Evolutionary conservation across 2,329 filamentous ascomycete species (phyloP), one percentile per base, ranked within the genome.

Genomic region (Penicillium sp.): DNA sequence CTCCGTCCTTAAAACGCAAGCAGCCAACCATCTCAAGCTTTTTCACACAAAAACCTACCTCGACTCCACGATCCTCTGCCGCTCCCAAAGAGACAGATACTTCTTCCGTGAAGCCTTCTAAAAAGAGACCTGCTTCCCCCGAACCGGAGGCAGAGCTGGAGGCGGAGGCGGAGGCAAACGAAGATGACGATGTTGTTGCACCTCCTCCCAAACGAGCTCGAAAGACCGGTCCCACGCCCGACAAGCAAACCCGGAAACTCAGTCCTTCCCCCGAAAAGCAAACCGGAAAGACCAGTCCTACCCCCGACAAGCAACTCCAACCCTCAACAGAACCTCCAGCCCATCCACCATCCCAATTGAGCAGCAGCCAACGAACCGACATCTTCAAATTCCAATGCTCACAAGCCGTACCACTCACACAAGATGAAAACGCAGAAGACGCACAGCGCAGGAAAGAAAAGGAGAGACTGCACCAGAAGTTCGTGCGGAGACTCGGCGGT

Each of bases 401-500:
- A 4, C 78, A 78, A 29, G 66, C 62, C 1, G 71, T 69, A 1
- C 73, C 77, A 14, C 72, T 74, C 1, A 73, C 76, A 3, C 50
- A 64, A 4, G 54, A 58, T 3, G 75, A 78, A 3, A 73, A 74
- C 10, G 63, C 68, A 1, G 81, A 85, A 14, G 80, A 82, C 7
- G 84, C 84, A 53, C 76, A 77, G 3, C 79, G 79, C 1, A 82
- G 77, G 63, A 83, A 79, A 61, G 80, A 81, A 57, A 92, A 89
- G 69, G 85, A 89, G 57, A 86, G 86, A 49, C 78, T 97, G 25
- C 95, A 97, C 71, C 81, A 84, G 60, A 89, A 87, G 66, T 99
- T 98, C 69, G 89, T 98, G 31, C 91, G 90, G 80, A 96, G 93
- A 73, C 84, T 99, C 2, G 93, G 93, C 1, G 86, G 90, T 44